Percentiles rank a stretch among this genome's conserved stretches.
Evolutionary conservation across 1,284 basidiomycete genomes (phyloP).

Genomic region (Malassezia globosa): DNA sequence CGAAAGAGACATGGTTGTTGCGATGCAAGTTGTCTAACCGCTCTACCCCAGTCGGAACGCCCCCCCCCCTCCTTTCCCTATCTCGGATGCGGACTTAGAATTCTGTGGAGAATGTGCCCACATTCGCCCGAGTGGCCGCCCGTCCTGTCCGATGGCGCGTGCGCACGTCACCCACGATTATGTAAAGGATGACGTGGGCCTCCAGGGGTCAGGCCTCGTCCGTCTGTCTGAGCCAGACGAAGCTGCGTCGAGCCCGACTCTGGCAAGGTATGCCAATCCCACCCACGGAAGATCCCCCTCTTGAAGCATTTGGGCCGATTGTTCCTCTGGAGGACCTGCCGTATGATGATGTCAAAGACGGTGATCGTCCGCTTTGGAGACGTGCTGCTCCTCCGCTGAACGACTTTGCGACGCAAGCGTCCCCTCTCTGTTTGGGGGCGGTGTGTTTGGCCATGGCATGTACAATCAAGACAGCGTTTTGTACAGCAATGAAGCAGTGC

Average conservation of each 20-base stretch:
- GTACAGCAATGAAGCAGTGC: slow-evolving; percentile 23
- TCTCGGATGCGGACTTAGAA: too few species aligned
- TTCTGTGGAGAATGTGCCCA: too few species aligned
- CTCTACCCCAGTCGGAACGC: not conserved
- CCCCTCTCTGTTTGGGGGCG: slow-evolving; percentile 41
- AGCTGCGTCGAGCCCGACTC: not conserved
- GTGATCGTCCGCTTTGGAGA: slow-evolving; percentile 3
- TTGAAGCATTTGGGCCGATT: slow-evolving; percentile 6
- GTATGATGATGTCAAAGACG: not conserved
- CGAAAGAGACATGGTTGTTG: slow-evolving; percentile 71
- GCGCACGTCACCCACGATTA: not conserved
- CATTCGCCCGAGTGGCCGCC: not conserved
- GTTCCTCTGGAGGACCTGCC: slow-evolving; percentile 3
- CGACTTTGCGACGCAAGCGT: slow-evolving; percentile 15
- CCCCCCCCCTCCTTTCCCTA: not conserved
- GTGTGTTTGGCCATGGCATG: slow-evolving; percentile 38
- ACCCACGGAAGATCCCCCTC: slow-evolving; percentile 4
- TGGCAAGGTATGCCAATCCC: slow-evolving; percentile 3
- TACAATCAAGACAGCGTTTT: slow-evolving; percentile 31
- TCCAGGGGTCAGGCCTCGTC: too few species aligned
- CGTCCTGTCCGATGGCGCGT: slow-evolving; percentile 1
- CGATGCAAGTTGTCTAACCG: too few species aligned
- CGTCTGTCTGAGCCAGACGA: not conserved
- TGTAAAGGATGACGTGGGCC: not conserved
- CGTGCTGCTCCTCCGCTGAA: not conserved